Evolutionary conservation across 73 alveolate genomes (phyloP).

Genomic region (Diophrys appendiculata): DNA sequence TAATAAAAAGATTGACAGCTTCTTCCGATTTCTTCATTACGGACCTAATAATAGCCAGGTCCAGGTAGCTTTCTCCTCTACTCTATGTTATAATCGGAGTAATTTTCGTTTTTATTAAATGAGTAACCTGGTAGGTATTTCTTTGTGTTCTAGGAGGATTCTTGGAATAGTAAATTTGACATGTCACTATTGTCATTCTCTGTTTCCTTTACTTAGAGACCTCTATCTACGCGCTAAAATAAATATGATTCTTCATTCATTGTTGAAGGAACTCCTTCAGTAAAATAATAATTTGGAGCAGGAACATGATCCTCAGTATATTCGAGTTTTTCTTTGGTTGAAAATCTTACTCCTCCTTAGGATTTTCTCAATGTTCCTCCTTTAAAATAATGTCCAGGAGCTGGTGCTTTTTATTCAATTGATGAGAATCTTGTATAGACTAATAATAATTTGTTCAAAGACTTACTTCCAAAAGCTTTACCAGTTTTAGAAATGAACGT

Average conservation of each 20-base stretch:
- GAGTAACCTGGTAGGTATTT: background rate
- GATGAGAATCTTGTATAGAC: background rate
- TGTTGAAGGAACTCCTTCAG: background rate
- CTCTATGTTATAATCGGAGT: background rate
- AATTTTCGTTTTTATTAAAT: background rate
- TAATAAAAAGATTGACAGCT: background rate
- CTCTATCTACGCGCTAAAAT: background rate
- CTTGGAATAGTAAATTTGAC: background rate
- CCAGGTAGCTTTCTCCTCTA: background rate
- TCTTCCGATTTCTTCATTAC: background rate
- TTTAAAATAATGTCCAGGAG: background rate
- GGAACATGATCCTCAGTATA: background rate
- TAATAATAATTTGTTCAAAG: too few species aligned
- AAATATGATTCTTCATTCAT: background rate
- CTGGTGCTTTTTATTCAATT: background rate
- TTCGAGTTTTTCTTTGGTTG: background rate
- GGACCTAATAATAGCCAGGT: background rate
- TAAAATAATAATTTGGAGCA: background rate
- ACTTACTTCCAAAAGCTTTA: background rate
- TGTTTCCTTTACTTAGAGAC: background rate
- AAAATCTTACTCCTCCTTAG: background rate
- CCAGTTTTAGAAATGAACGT: background rate
- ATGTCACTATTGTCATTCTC: background rate
- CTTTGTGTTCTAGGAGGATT: background rate
- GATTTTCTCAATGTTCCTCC: background rate